Base-by-base conservation (phyloP, 805 yeast genomes). In the Candida ipomoeae region DNA sequence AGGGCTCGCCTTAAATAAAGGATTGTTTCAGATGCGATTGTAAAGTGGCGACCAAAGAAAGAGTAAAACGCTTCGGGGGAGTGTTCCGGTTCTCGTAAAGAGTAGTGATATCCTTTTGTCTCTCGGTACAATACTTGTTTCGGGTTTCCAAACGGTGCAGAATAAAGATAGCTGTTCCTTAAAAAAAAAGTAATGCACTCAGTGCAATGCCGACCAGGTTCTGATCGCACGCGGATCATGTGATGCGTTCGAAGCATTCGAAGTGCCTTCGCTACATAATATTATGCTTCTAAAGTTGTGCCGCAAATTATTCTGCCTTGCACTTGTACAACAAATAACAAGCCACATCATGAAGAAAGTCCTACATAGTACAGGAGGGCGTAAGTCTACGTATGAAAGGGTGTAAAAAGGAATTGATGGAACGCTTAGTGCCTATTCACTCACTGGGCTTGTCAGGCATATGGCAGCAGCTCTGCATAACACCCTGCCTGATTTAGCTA, bases 181-280 rank as follows among this genome's bases (percentile, higher is more conserved):
- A 42, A 42, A 42, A 42, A 42, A 42, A 42, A 20, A 17, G 21
- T 31, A 34, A 41, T 21, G 45, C 31, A 42, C 38, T 18, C 38
- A 15, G 18, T 42, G 44, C 44, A 42, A 42, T 33, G 45, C 45
- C 45, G 38, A 42, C 18, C n/a, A 17, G 20, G 26, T 31, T 39
- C 29, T 35, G 46, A 35, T 35, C 46, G 46, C 46, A 44, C 46
- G 21, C 46, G 11, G 46, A 36, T 44, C 46, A 44, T 44, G 46
- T 44, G 46, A 44, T 44, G 45, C 38, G 38, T 23, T 41, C 34
- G 23, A 21, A 34, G 45, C 38, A 14, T 42, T 31, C 8, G 36
- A n/a, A 42, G 45, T 32, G 31, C 37, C 36, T 42, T 21, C 37
- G 37, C 38, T 32, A 33, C 45, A 20, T 20, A n/a, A 11, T 29